Evolutionary conservation across 257 asterid genomes (phyloP).

Genomic region (Euphrasia confusa): DNA sequence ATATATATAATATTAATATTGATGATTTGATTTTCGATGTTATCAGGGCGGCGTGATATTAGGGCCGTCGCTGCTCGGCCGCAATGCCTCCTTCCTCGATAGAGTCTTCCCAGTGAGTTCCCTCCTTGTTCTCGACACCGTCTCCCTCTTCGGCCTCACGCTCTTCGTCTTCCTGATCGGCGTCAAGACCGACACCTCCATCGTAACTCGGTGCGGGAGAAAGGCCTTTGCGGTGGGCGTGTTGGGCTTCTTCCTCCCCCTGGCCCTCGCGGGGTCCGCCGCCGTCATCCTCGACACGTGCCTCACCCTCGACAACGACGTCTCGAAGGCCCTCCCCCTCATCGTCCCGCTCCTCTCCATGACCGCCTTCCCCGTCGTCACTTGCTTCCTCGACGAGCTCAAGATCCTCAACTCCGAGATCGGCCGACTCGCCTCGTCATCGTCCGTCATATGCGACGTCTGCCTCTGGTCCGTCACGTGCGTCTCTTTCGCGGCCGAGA

Average conservation of each 20-base stretch:
- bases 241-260: constrained; percentile 48
- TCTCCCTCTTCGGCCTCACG: constrained; percentile 56
- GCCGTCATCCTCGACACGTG: constrained; percentile 39
- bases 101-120: constrained; percentile 42
- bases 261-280: constrained; percentile 39
- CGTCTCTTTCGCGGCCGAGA: no score
- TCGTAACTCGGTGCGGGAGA: constrained; percentile 49
- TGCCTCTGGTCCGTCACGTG: no score
- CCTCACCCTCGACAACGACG: constrained; percentile 37
- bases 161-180: constrained; percentile 53
- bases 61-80: constrained; percentile 55
- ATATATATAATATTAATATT: background rate
- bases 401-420: no score
- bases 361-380: constrained; percentile 65
- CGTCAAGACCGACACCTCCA: constrained; percentile 53
- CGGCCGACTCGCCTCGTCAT: no score
- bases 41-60: constrained; percentile 63
- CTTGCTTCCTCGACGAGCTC: constrained; percentile 36
- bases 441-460: no score
- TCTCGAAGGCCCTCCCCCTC: constrained; percentile 35
- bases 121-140: constrained; percentile 47
- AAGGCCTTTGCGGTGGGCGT: constrained; percentile 54
- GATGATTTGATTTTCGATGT: background rate
- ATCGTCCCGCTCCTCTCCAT: constrained; percentile 43
- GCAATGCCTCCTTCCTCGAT: constrained; percentile 28